Base-by-base conservation (phyloP, 495 filamentous ascomycete genomes). In the Parachaetomium inaequale region DNA sequence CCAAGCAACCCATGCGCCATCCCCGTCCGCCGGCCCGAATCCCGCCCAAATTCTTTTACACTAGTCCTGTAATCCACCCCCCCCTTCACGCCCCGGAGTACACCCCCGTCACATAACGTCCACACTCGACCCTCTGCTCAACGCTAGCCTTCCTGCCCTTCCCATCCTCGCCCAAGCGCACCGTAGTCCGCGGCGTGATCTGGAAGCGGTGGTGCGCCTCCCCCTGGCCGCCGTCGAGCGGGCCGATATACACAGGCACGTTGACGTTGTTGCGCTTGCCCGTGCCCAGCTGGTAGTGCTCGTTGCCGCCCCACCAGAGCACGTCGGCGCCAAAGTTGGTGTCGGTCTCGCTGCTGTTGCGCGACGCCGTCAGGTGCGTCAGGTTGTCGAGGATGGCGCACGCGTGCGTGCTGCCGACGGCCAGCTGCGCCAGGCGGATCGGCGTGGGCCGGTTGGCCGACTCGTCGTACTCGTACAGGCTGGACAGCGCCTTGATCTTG, bases 251-350 rank as follows among this genome's bases (percentile, higher is more conserved):
- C 0, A 78, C 79, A 15, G 94, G 94, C 11, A 79, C 79, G 32
- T 81, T 76, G 7, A 85, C 64, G 68, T 98, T 98, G 68, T 84
- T 96, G 62, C 93, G 76, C 78, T 86, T 93, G 38, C 94, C 93
- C 4, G 88, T 97, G 4, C 94, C 94, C 19, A 98, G 83, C 70
- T 98, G 94, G 69, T 89, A 96, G 63, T 85, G 82, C 76, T 98
- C 93, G 68, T 97, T 98, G 40, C 89, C 90, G 64, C 94, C 94
- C 90, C 93, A 98, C 82, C 87, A 95, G 7, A 97, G 70, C 2
- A 89, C 85, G 72, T 98, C 94, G 10, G 86, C 85, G 54, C 93
- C 93, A 80, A 84, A 96, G 65, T 91, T 88, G 4, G 85, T 88
- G 61, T 91, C 87, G 52, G 86, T 84, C 4, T 78, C 78, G 4